Evolutionary conservation across 345 rosid species (phyloP).

Genomic region (Turritis glabra): DNA sequence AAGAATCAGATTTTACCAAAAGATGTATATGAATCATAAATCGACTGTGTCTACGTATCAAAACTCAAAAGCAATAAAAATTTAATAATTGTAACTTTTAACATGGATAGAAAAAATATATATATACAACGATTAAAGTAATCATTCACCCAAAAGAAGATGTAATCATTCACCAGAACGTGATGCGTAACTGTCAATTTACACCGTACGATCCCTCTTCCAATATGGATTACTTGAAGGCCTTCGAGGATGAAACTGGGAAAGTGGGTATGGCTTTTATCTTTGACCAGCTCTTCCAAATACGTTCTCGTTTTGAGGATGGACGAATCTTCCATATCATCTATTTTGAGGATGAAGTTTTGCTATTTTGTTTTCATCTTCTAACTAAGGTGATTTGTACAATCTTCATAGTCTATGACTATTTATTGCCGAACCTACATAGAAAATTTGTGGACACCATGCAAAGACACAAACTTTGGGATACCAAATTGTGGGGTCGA

Average conservation of each 20-base stretch:
- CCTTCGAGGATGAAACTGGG: background rate
- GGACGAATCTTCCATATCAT: background rate
- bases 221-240: conserved; percentile 7
- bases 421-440: background rate
- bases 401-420: background rate
- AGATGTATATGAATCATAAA: no score
- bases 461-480: background rate
- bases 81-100: no score
- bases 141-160: background rate
- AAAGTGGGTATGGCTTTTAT: background rate
- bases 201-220: background rate
- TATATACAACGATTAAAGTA: no score
- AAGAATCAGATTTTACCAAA: no score
- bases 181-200: background rate
- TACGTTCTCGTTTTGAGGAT: background rate
- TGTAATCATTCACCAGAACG: background rate
- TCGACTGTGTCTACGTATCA: no score
- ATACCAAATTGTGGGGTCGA: background rate
- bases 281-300: background rate
- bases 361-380: background rate
- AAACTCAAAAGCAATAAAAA: no score
- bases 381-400: no score
- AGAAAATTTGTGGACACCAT: background rate
- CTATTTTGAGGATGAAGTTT: background rate
- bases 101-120: no score